A percentile compares a stretch with the other conserved stretches of the same genome.
Evolutionary conservation across 495 filamentous ascomycete species (phyloP).

Genomic region (Neurospora sp.): DNA sequence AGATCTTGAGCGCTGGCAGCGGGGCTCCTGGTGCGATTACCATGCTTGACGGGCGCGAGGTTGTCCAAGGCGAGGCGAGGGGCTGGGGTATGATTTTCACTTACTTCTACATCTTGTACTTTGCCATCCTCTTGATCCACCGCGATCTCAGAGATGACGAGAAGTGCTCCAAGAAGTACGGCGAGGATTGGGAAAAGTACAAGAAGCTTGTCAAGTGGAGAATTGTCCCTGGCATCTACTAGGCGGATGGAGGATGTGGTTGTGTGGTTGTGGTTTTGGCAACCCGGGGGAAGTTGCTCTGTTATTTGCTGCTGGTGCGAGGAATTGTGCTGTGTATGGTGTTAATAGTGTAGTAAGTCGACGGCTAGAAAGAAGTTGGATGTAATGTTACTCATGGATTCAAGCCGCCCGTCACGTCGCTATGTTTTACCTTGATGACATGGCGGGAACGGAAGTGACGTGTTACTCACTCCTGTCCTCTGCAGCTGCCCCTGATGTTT

Average conservation of each 20-base stretch:
- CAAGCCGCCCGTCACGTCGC: neutral
- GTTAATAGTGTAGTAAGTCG: neutral
- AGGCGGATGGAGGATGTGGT: conserved; percentile 4
- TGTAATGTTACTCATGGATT: neutral
- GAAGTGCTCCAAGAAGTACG: conserved; percentile 89
- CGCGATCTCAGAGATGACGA: conserved; percentile 87
- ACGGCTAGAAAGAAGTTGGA: neutral
- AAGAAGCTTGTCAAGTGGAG: conserved; percentile 70
- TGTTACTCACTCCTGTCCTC: neutral
- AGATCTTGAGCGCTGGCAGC: conserved; percentile 43
- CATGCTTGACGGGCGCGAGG: conserved; percentile 47
- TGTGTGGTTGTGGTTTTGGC: neutral
- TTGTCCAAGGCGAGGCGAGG: conserved; percentile 59
- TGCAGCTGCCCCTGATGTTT: neutral
- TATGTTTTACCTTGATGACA: neutral
- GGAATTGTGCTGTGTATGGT: neutral
- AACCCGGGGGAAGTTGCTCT: neutral
- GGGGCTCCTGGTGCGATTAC: conserved; percentile 38
- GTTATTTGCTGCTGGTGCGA: neutral
- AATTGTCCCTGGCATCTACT: conserved; percentile 91
- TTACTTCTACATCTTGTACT: conserved; percentile 94
- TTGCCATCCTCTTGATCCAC: conserved; percentile 79
- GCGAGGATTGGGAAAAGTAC: conserved; percentile 87
- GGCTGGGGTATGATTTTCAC: conserved; percentile 83
- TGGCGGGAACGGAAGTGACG: neutral